A percentile compares a stretch with the other conserved stretches of the same genome.
phyloP scores from a whole-genome alignment of 495 filamentous ascomycete genomes.

The Echria macrotheca region DNA sequence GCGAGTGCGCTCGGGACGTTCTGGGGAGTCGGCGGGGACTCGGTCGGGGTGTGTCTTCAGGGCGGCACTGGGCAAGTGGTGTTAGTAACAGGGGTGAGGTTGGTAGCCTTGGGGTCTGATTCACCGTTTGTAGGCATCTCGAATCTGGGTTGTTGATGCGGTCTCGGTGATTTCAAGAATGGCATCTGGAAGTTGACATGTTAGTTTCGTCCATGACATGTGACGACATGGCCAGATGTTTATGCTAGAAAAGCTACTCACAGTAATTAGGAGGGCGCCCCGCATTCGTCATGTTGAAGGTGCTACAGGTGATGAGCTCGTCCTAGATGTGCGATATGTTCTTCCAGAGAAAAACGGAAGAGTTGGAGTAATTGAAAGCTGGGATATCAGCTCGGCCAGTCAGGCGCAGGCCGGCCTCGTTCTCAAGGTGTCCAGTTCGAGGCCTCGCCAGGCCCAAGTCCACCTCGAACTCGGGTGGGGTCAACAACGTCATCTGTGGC shows the following conservation, averaged over 20 bases:
- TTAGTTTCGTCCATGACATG: constrained; percentile 4
- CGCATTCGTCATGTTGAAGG: constrained; percentile 31
- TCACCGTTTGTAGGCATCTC: constrained; percentile 89
- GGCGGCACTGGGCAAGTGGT: constrained; percentile 58
- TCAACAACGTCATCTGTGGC: constrained; percentile 38
- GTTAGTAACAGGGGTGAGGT: too few relatives aligned
- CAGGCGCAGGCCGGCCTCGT: constrained; percentile 6
- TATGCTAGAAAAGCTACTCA: constrained; percentile 24
- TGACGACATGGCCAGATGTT: neutral
- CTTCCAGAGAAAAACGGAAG: too few relatives aligned
- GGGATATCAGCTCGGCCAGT: neutral
- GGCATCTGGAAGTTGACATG: constrained; percentile 45
- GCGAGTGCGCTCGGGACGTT: constrained; percentile 73
- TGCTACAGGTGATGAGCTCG: too few relatives aligned
- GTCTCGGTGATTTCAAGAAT: constrained; percentile 68
- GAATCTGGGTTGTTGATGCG: constrained; percentile 78
- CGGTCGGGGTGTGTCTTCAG: constrained; percentile 93
- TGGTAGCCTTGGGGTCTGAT: too few relatives aligned
- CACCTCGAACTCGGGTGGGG: neutral
- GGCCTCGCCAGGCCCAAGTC: neutral
- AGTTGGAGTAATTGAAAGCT: too few relatives aligned
- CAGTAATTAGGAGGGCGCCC: constrained; percentile 49
- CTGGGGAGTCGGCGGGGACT: constrained; percentile 76
- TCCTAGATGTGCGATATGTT: too few relatives aligned
- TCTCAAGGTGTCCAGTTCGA: neutral